Evolutionary conservation across 371 early-diverging fungal species (phyloP).

Genomic region (Mucor sp.): DNA sequence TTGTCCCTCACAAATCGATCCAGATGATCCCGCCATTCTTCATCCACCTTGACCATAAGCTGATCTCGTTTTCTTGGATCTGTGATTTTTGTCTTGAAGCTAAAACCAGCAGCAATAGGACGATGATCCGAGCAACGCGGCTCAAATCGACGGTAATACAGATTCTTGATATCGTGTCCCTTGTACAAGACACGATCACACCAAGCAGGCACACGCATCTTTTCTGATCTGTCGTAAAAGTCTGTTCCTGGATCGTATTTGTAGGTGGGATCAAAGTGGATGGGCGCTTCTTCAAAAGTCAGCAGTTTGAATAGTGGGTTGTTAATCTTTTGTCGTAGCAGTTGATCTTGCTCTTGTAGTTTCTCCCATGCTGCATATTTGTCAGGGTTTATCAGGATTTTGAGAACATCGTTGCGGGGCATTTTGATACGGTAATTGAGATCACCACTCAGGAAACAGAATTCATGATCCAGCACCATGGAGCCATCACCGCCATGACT

Average conservation of each 20-base stretch:
- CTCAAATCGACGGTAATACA: slow-evolving; percentile 56
- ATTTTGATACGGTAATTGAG: slow-evolving; percentile 83
- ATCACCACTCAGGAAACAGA: slow-evolving; percentile 77
- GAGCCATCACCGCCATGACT: slow-evolving; percentile 67
- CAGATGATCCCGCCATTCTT: slow-evolving; percentile 15
- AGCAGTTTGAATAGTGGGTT: slow-evolving; percentile 63
- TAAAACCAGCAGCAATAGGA: slow-evolving; percentile 71
- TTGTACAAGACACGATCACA: slow-evolving; percentile 13
- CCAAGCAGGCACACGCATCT: slow-evolving; percentile 82
- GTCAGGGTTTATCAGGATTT: slow-evolving; percentile 34
- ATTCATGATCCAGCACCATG: slow-evolving; percentile 76
- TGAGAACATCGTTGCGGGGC: slow-evolving; percentile 57
- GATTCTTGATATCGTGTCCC: not conserved
- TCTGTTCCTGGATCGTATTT: slow-evolving; percentile 78
- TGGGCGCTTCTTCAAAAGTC: slow-evolving; percentile 64
- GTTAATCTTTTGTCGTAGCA: slow-evolving; percentile 51
- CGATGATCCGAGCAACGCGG: slow-evolving; percentile 77
- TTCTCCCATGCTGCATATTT: slow-evolving; percentile 23
- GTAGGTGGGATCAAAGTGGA: slow-evolving; percentile 83
- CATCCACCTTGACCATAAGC: slow-evolving; percentile 6
- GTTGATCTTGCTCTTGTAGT: slow-evolving; percentile 67
- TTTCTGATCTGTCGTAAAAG: slow-evolving; percentile 78
- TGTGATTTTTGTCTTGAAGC: slow-evolving; percentile 50
- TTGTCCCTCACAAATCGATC: slow-evolving; percentile 5
- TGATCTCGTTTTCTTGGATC: slow-evolving; percentile 35